Percentiles rank a stretch among this genome's conserved stretches.
phyloP scores from a whole-genome alignment of 2,329 filamentous ascomycete species.

The Dendryphion nanum region DNA sequence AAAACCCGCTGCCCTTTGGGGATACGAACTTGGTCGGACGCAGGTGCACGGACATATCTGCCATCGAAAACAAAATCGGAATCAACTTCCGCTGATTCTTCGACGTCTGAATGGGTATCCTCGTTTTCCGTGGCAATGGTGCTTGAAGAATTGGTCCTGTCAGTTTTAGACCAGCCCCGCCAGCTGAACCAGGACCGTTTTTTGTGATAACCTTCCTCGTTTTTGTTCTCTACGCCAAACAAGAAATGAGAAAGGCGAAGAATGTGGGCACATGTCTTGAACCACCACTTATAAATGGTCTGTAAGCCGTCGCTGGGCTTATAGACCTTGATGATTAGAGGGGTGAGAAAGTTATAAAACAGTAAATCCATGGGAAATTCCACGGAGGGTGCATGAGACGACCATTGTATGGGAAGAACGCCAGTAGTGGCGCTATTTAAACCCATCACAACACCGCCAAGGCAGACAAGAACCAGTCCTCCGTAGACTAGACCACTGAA shows the following conservation, averaged over 20 bases:
- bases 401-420: constrained; percentile 89
- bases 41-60: constrained; percentile 85
- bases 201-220: constrained; percentile 74
- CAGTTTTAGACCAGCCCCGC: constrained; percentile 7
- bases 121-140: constrained; percentile 39
- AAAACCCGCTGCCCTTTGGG: constrained; percentile 83
- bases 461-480: constrained; percentile 83
- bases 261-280: constrained; percentile 76
- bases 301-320: constrained; percentile 83
- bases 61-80: constrained; percentile 64
- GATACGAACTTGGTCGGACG: constrained; percentile 91
- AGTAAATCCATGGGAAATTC: constrained; percentile 93
- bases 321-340: constrained; percentile 78
- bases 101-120: constrained; percentile 24
- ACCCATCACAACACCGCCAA: constrained; percentile 96
- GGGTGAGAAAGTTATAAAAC: constrained; percentile 96
- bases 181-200: constrained; percentile 61
- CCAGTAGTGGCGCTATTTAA: constrained; percentile 65
- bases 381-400: constrained; percentile 84
- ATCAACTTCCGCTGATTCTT: constrained; percentile 44
- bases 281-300: constrained; percentile 93
- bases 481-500: constrained; percentile 97
- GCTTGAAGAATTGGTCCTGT: constrained; percentile 31
- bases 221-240: constrained; percentile 75
- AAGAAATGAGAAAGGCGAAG: constrained; percentile 88